A percentile compares a stretch with the other conserved stretches of the same genome.
These are phyloP conservation scores for Echeveria elegans DNA, from an alignment of 164 flowering plant genomes.

Conservation along the genomic window DNA sequence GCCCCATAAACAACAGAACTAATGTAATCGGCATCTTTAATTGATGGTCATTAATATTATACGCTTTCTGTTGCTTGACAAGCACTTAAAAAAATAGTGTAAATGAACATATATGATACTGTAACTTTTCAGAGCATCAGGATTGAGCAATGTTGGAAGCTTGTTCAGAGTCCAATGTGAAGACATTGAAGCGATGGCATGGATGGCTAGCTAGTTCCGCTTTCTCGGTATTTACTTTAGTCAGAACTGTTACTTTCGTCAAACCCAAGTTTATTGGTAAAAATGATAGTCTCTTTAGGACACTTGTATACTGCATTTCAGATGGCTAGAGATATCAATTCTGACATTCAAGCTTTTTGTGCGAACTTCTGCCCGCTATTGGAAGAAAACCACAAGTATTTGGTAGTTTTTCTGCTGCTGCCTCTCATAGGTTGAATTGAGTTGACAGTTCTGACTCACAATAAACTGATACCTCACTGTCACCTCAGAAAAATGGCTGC, in stretches of 20 bases:
- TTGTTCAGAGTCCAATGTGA: conserved; percentile 62
- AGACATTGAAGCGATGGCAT: conserved; percentile 89
- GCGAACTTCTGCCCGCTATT: conserved; percentile 2
- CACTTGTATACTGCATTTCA: conserved; percentile 14
- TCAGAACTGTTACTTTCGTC: not conserved
- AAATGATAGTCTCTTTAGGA: not conserved
- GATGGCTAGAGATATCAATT: conserved; percentile 59
- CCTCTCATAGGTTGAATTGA: not conserved
- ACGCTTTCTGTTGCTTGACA: not conserved
- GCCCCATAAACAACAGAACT: no score
- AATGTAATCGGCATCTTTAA: no score
- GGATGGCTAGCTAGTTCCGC: conserved; percentile 77
- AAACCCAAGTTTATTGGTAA: not conserved
- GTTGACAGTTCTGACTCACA: not conserved
- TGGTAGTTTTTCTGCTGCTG: not conserved
- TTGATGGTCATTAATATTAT: not conserved
- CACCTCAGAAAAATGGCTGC: not conserved
- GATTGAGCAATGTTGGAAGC: conserved; percentile 71
- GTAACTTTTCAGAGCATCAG: conserved; percentile 35
- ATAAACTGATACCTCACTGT: not conserved
- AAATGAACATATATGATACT: not conserved
- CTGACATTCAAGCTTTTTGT: conserved; percentile 23
- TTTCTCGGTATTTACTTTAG: conserved; percentile 37
- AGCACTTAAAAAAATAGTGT: not conserved
- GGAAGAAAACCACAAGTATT: conserved; percentile 1